Percentiles rank a stretch among this genome's conserved stretches.
Conservation (phyloP, 2,329 filamentous ascomycete genomes). For the Fusarium heterosporum region DNA sequence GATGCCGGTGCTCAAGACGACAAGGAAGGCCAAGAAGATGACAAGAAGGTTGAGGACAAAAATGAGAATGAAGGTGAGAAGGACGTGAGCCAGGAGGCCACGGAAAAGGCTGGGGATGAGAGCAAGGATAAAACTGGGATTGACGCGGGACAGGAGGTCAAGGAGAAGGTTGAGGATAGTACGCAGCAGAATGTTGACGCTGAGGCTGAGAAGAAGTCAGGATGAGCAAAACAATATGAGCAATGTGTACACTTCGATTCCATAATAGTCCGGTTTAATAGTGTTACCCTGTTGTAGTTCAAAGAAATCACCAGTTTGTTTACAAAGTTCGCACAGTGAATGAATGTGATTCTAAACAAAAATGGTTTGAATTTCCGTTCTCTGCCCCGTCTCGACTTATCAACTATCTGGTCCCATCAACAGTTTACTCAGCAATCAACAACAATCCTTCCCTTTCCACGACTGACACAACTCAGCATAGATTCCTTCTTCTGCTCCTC, state of each 20-base stretch:
- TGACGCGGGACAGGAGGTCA: not conserved
- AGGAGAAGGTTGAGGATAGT: not conserved
- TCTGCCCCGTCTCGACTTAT: not conserved
- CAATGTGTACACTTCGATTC: not conserved
- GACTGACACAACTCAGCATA: conserved; percentile 31
- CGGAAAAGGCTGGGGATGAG: not conserved
- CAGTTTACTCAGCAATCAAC: conserved; percentile 2
- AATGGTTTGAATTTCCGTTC: not conserved
- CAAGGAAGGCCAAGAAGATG: not conserved
- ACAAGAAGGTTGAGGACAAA: not conserved
- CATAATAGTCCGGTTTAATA: not conserved
- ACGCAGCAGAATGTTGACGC: not conserved
- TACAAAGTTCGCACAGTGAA: not conserved
- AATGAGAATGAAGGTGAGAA: not conserved
- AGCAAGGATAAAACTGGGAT: not conserved
- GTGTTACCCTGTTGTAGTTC: not conserved
- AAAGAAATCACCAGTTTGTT: not conserved
- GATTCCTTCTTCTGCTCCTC: conserved; percentile 27
- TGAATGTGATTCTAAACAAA: not conserved
- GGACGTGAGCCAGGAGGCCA: not conserved
- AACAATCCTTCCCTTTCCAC: conserved; percentile 26
- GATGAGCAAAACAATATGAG: not conserved
- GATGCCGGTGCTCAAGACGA: conserved; percentile 2
- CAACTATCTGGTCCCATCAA: not conserved
- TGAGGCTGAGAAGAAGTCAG: not conserved